A percentile compares a stretch with the other conserved stretches of the same genome.
These are phyloP conservation scores for Phytophthora podocarpi DNA, from an alignment of 352 stramenopile species.

Conservation along the genomic window DNA sequence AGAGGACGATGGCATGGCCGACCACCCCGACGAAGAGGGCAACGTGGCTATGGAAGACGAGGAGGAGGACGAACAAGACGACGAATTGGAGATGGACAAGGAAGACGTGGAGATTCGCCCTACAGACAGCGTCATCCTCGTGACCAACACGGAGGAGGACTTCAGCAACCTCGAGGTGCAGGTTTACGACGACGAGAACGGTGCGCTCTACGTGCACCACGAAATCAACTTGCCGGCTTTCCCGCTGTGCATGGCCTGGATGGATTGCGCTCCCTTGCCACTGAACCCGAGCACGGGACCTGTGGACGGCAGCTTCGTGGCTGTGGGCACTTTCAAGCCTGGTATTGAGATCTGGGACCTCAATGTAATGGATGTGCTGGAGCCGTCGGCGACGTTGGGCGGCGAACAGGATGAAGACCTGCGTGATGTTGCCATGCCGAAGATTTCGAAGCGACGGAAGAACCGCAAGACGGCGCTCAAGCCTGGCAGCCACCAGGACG, in stretches of 20 bases:
- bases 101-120: constrained; percentile 95
- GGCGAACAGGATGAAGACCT: constrained; percentile 90
- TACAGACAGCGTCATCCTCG: constrained; percentile 95
- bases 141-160: constrained; percentile 98
- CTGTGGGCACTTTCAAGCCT: constrained; percentile 98
- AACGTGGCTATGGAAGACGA: constrained; percentile 61
- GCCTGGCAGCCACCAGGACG: constrained; percentile 96
- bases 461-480: constrained; percentile 78
- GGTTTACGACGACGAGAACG: constrained; percentile 97
- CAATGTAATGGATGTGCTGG: constrained; percentile 98
- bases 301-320: constrained; percentile 96
- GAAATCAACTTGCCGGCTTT: constrained; percentile 99
- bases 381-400: constrained; percentile 95
- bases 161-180: constrained; percentile 99
- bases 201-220: constrained; percentile 99
- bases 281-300: constrained; percentile 63
- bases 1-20: constrained; percentile 24
- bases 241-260: constrained; percentile 97
- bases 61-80: constrained; percentile 63
- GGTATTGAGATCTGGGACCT: constrained; percentile 99
- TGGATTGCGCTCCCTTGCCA: constrained; percentile 88
- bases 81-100: constrained; percentile 78
- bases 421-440: constrained; percentile 79
- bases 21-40: constrained; percentile 45
- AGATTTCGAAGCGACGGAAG: constrained; percentile 79